These are phyloP conservation scores for Nakaseomyces sp. DNA, from an alignment of 1,139 yeast species.

Conservation along the genomic window DNA sequence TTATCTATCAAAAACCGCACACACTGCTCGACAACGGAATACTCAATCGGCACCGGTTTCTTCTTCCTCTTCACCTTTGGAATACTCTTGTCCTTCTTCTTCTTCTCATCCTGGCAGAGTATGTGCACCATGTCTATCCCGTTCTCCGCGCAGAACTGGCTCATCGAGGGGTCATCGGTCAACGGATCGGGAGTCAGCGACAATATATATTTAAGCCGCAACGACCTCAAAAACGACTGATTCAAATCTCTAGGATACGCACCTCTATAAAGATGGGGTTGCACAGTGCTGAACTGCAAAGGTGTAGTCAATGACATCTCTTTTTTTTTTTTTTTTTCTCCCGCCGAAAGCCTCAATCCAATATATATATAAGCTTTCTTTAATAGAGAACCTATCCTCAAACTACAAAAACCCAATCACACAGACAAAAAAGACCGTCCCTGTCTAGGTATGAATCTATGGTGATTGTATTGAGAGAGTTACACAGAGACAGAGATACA, in stretches of 20 bases:
- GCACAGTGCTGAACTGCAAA: slow-evolving; percentile 62
- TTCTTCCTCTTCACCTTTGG: slow-evolving; percentile 63
- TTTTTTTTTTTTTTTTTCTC: not conserved
- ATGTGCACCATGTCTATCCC: slow-evolving; percentile 54
- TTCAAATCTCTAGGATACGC: slow-evolving; percentile 78
- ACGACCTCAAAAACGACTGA: slow-evolving; percentile 57
- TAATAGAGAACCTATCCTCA: too few species aligned
- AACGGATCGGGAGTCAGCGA: slow-evolving; percentile 75
- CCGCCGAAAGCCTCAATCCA: not conserved
- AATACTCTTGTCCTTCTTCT: slow-evolving; percentile 25
- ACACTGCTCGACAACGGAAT: slow-evolving; percentile 50
- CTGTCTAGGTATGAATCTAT: too few species aligned
- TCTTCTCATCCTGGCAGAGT: slow-evolving; percentile 44
- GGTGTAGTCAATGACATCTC: slow-evolving; percentile 57
- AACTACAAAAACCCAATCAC: too few species aligned
- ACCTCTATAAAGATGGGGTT: slow-evolving; percentile 68
- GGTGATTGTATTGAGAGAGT: too few species aligned
- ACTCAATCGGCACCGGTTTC: slow-evolving; percentile 69
- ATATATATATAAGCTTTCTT: too few species aligned
- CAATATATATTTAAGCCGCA: slow-evolving; percentile 61
- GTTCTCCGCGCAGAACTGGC: slow-evolving; percentile 35
- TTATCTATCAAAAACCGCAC: slow-evolving; percentile 53
- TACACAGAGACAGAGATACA: too few species aligned
- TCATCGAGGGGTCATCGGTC: slow-evolving; percentile 16
- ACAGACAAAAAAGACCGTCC: too few species aligned